Base-by-base conservation (phyloP, 106 monocot genomes). In the Dendrobium nobile region DNA sequence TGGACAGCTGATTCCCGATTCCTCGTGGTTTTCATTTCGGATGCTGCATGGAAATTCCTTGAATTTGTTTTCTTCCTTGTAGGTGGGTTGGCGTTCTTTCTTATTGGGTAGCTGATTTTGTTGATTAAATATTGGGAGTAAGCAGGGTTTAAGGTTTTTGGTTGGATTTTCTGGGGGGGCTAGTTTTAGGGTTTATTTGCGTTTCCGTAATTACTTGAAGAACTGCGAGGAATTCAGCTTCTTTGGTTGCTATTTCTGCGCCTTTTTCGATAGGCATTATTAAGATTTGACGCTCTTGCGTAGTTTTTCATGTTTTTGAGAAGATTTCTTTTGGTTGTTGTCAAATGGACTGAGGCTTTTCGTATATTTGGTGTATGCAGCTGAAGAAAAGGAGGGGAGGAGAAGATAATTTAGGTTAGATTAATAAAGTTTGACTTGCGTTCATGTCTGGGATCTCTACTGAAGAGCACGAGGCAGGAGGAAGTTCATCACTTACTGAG, bases 371-470 rank as follows among this genome's bases (percentile, higher is more conserved):
- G 31, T 43, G 74, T n/a, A 5, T 41, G 74, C 11, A 74, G 43
- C 26, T 47, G 76, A 20, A 76, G 74, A 74, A 19, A 44, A 7
- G 26, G 8, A 76, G 26, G 26, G 26, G 26, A 18, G 47, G 2
- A 51, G 51, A 51, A 18, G 7, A 76, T 47, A 7, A 20, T 17
- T 48, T 76, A 45, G 22, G 42, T 26, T 45, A 47, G 76, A 27
- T 19, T 27, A 26, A 16, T 48, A 76, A 76, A 47, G 76, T 48
- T 48, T 47, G 18, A 15, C 9, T 76, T 76, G 76, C 4, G 76
- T 27, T 51, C 11, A 76, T 76, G 76, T 45, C 16, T 48, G 76
- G 76, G 76, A 76, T 15, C 26, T 76, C 47, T 7, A 76, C 76
- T 47, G 76, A 76, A 11, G 48, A 76, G 3, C 13, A 24, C 18